Conservation (phyloP, 768 basidiomycete genomes). For the Filobasidium wieringae region DNA sequence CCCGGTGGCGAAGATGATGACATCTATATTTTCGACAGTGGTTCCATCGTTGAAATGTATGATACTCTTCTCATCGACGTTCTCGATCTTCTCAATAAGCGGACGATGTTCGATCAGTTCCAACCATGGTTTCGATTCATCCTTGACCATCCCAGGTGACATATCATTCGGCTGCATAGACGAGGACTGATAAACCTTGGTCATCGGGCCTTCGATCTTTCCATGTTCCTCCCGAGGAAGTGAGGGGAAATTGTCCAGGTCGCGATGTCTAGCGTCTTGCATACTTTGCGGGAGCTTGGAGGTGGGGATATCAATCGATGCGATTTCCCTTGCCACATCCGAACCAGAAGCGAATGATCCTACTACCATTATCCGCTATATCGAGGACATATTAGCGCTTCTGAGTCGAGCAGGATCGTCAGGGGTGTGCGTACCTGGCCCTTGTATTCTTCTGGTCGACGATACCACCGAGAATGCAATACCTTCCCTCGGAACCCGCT, state of each 20-base stretch:
- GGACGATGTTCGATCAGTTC: conserved; percentile 13
- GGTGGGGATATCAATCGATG: conserved; percentile 7
- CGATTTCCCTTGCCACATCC: conserved; percentile 36
- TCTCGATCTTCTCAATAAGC: conserved; percentile 18
- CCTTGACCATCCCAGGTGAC: neutral
- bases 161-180: conserved; percentile 12
- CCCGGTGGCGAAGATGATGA: conserved; percentile 41
- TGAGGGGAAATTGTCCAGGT: neutral
- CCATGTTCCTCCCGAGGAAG: neutral
- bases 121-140: conserved; percentile 25
- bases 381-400: neutral
- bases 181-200: conserved; percentile 28
- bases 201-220: conserved; percentile 22
- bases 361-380: conserved; percentile 37
- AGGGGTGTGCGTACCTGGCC: conserved; percentile 18
- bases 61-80: conserved; percentile 3
- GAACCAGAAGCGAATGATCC: conserved; percentile 40
- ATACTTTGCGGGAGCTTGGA: conserved; percentile 8
- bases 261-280: conserved; percentile 15
- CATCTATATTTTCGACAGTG: conserved; percentile 26
- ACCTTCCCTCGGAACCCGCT: conserved; percentile 32
- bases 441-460: conserved; percentile 23
- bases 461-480: conserved; percentile 38
- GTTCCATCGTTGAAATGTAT: conserved; percentile 31
- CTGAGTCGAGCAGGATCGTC: neutral